Base-by-base conservation (phyloP, 2,329 filamentous ascomycete genomes). In the Juglanconis oblonga region DNA sequence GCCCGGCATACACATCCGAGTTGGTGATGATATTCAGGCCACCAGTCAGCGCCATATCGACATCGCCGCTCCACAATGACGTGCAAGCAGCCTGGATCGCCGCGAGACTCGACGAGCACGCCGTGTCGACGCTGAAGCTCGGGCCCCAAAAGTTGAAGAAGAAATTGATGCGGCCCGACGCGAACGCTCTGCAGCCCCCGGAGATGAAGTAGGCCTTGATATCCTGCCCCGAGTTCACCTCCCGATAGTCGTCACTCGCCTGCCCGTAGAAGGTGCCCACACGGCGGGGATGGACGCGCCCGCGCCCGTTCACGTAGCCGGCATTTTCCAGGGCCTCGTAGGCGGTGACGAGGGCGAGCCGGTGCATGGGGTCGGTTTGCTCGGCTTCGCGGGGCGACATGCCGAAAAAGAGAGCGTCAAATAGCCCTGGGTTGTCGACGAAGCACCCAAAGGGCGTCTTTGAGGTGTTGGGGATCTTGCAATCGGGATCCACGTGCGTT, bases 241-340 rank as follows among this genome's bases (percentile, higher is more conserved):
- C 90, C 75, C 87, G 81, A 82, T 87, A 93, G 69, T 93, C 90
- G 63, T 92, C 88, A 55, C 87, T 90, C 1, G 89, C 89, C 69
- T 89, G 86, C 32, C 89, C 90, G 63, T 90, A 92, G 68, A 90
- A 93, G 0, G 86, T 88, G 42, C 89, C 90, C 40, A 92, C 1
- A n/a, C n/a, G n/a, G n/a, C n/a, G n/a, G n/a, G n/a, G n/a, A 87
- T 90, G 0, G 87, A 88, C 0, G 87, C 82, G 55, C 85, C 77
- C 68, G 88, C 86, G 0, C 85, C 84, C 50, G 4, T 42, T 7
- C 0, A 90, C 84, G 65, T 88, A 85, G 0, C 90, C 90, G 36
- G 87, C 85, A 81, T 88, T 88, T 70, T 95, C 90, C 44, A 95
- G 78, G 0, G 91, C 90, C 67, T 94, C 91, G 65, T 93, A 94